Evolutionary conservation across 2,329 filamentous ascomycete species (phyloP).

Genomic region (Leptographium lundbergii): DNA sequence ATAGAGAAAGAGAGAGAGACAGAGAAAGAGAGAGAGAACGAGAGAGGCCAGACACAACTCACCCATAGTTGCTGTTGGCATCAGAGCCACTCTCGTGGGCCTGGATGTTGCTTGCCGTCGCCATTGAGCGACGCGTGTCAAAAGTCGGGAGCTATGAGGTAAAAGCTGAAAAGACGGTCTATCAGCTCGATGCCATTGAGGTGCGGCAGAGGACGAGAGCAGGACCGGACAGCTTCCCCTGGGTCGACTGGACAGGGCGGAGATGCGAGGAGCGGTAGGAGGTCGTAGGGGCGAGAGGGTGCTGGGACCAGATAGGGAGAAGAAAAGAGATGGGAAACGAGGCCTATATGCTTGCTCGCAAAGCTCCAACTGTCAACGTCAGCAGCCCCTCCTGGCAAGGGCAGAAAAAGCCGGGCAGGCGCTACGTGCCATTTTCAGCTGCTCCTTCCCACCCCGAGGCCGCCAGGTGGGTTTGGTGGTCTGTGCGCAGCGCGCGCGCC

Average conservation of each 20-base stretch:
- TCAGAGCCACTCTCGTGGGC: constrained; percentile 7
- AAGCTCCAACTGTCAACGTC: not conserved
- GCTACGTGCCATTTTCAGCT: too few species aligned
- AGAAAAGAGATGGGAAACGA: not conserved
- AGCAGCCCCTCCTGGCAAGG: too few species aligned
- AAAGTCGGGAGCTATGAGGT: not conserved
- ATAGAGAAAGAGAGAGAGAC: too few species aligned
- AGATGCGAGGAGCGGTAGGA: not conserved
- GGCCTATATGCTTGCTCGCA: not conserved
- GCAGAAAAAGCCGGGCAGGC: too few species aligned
- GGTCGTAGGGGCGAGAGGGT: not conserved
- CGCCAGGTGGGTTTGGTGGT: too few species aligned
- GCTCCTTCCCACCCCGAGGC: too few species aligned
- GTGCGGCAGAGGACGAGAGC: not conserved
- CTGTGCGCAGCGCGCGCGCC: too few species aligned
- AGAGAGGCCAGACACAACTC: not conserved
- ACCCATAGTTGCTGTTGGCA: constrained; percentile 18
- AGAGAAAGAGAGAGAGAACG: not conserved
- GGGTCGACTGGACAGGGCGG: not conserved
- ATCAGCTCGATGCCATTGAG: not conserved
- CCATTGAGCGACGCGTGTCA: constrained; percentile 9
- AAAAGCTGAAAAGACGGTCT: not conserved
- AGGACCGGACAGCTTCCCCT: not conserved
- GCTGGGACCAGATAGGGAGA: too few species aligned
- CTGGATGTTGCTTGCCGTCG: constrained; percentile 10